These are phyloP conservation scores for Alopecurus myosuroides DNA, from an alignment of 176 grass and related monocot genomes.

Conservation along the genomic window DNA sequence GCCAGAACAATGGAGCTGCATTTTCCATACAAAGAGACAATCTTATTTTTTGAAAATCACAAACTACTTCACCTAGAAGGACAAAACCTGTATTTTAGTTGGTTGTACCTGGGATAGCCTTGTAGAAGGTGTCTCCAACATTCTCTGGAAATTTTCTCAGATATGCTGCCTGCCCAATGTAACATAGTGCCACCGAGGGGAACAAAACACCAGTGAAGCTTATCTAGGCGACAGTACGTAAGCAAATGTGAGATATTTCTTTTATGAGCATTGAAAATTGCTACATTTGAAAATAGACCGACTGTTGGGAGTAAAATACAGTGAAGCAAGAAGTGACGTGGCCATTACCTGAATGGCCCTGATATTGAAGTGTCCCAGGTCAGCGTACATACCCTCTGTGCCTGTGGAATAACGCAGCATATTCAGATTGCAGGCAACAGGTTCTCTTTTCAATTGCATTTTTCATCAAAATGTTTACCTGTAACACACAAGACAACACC, in stretches of 20 bases:
- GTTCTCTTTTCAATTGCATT: background rate
- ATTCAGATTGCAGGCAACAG: conserved; percentile 4
- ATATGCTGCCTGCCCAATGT: conserved; percentile 82
- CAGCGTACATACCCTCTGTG: conserved; percentile 82
- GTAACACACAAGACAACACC: conserved; percentile 74
- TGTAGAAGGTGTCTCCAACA: conserved; percentile 66
- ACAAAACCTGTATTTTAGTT: background rate
- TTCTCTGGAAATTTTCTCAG: conserved; percentile 38
- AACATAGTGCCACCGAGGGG: conserved; percentile 56
- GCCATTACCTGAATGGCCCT: conserved; percentile 57
- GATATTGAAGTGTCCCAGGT: conserved; percentile 84
- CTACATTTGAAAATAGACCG: background rate
- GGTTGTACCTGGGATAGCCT: conserved; percentile 61
- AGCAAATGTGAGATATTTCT: background rate
- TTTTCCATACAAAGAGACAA: background rate
- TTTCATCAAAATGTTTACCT: conserved; percentile 29
- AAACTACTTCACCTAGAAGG: background rate
- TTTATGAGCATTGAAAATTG: background rate
- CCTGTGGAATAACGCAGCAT: conserved; percentile 31
- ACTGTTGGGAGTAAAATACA: background rate
- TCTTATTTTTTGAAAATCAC: background rate
- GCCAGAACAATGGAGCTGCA: conserved; percentile 57
- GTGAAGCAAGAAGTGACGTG: background rate
- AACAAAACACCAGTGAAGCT: conserved; percentile 69
- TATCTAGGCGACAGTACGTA: conserved; percentile 34